These are phyloP conservation scores for Rickenella mellea DNA, from an alignment of 768 basidiomycete genomes.

Conservation along the genomic window DNA sequence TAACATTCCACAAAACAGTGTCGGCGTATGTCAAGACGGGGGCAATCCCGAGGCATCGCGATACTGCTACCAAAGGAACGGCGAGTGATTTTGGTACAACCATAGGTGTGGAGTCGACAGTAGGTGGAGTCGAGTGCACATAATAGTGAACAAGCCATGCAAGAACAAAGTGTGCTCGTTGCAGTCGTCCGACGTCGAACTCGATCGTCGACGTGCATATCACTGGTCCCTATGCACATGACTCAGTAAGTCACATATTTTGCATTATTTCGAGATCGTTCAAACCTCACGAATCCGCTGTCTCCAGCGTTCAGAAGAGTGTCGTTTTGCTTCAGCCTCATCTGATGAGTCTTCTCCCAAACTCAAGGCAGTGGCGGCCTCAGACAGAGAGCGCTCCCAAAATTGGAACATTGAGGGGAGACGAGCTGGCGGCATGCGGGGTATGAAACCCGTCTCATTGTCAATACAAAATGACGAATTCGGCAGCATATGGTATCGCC, in stretches of 20 bases:
- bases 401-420: slow-evolving; percentile 43
- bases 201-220: slow-evolving; percentile 47
- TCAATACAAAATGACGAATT: slow-evolving; percentile 40
- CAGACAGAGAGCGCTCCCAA: slow-evolving; percentile 64
- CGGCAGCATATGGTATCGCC: slow-evolving; percentile 1
- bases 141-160: slow-evolving; percentile 88
- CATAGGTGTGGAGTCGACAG: slow-evolving; percentile 28
- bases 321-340: slow-evolving; percentile 36
- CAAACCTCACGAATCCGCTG: slow-evolving; percentile 49
- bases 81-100: slow-evolving; percentile 70
- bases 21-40: slow-evolving; percentile 94
- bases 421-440: slow-evolving; percentile 47
- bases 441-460: slow-evolving; percentile 77
- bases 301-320: slow-evolving; percentile 63
- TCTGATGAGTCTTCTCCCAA: slow-evolving; percentile 48
- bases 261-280: slow-evolving; percentile 20
- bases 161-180: slow-evolving; percentile 84
- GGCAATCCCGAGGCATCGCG: slow-evolving; percentile 71
- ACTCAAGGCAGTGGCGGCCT: slow-evolving; percentile 43
- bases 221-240: slow-evolving; percentile 52
- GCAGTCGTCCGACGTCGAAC: slow-evolving; percentile 48
- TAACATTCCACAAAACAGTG: slow-evolving; percentile 92
- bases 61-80: slow-evolving; percentile 69
- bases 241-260: slow-evolving; percentile 5
- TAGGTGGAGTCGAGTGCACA: slow-evolving; percentile 63